A percentile compares a stretch with the other conserved stretches of the same genome.
These are phyloP conservation scores for Backusella macrospora DNA, from an alignment of 192 early-diverging fungal species.

Conservation along the genomic window DNA sequence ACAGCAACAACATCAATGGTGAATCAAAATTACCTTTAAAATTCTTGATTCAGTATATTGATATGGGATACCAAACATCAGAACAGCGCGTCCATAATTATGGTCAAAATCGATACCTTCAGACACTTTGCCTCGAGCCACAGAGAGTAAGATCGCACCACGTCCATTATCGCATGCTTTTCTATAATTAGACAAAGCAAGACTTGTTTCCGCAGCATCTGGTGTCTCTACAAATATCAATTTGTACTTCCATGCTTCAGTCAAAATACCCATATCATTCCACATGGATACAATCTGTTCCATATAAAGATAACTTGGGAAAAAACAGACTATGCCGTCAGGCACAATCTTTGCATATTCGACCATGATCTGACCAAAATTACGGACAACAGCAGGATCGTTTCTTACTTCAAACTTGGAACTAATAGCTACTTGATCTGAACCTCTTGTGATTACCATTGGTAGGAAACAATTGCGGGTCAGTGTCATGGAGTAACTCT, in stretches of 20 bases:
- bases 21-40: conserved; percentile 62
- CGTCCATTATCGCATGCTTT: conserved; percentile 97
- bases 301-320: conserved; percentile 99
- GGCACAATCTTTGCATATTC: conserved; percentile 94
- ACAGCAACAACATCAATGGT: too few species aligned
- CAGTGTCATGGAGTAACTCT: conserved; percentile 97
- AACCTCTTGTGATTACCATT: conserved; percentile 93
- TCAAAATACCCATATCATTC: conserved; percentile 96
- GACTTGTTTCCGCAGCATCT: conserved; percentile 94
- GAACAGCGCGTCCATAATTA: conserved; percentile 97
- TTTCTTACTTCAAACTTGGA: conserved; percentile 99
- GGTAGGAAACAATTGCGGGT: conserved; percentile 95
- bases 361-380: conserved; percentile 96
- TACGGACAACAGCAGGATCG: conserved; percentile 97
- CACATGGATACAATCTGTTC: conserved; percentile 98
- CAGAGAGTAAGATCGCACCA: conserved; percentile 95
- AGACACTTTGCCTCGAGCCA: conserved; percentile 98
- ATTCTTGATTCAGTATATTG: conserved; percentile 98
- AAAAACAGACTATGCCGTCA: conserved; percentile 98
- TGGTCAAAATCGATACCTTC: conserved; percentile 99
- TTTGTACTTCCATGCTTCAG: conserved; percentile 95
- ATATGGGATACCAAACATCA: conserved; percentile 99
- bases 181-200: conserved; percentile 96
- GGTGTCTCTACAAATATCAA: conserved; percentile 99
- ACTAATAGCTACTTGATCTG: conserved; percentile 97